A percentile compares a stretch with the other conserved stretches of the same genome.
These are phyloP conservation scores for Fusarium scirpi DNA, from an alignment of 2,329 filamentous ascomycete genomes.

Conservation along the genomic window DNA sequence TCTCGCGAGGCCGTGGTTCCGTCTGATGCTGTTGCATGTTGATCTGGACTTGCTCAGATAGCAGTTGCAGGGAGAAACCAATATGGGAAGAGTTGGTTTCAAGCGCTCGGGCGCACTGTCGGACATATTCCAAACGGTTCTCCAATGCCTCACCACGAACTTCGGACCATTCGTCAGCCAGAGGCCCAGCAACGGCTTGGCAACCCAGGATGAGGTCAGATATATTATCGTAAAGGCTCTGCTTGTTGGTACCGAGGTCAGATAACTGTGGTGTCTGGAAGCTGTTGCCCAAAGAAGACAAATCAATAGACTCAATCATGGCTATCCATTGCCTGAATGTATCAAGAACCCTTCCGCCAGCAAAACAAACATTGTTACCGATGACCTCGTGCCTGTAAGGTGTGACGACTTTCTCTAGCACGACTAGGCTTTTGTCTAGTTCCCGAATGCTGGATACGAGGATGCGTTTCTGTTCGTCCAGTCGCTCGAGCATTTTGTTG, in stretches of 20 bases:
- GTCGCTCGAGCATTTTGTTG: slow-evolving; percentile 78
- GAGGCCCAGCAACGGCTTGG: slow-evolving; percentile 89
- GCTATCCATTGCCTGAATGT: slow-evolving; percentile 91
- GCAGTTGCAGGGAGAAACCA: slow-evolving; percentile 85
- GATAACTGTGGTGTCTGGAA: slow-evolving; percentile 86
- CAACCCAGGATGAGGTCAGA: slow-evolving; percentile 89
- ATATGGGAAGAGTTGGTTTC: slow-evolving; percentile 90
- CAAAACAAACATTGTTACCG: slow-evolving; percentile 83
- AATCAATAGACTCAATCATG: slow-evolving; percentile 90
- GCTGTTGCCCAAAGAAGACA: slow-evolving; percentile 80
- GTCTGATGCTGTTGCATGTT: slow-evolving; percentile 59
- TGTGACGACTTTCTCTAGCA: slow-evolving; percentile 85
- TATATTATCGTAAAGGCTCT: slow-evolving; percentile 92
- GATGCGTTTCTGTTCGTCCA: slow-evolving; percentile 87
- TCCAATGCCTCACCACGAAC: slow-evolving; percentile 91
- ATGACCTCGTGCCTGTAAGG: slow-evolving; percentile 82
- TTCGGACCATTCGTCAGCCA: slow-evolving; percentile 96
- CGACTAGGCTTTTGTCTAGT: slow-evolving; percentile 83
- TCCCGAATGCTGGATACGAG: slow-evolving; percentile 88
- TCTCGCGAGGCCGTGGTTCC: slow-evolving; percentile 59
- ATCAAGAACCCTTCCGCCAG: slow-evolving; percentile 84
- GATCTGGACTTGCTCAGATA: slow-evolving; percentile 82
- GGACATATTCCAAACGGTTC: slow-evolving; percentile 84
- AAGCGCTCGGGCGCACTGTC: slow-evolving; percentile 80
- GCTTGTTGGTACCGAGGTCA: slow-evolving; percentile 92